Evolutionary conservation across 2,329 filamentous ascomycete species (phyloP).

Genomic region (Colletotrichum trifolii): DNA sequence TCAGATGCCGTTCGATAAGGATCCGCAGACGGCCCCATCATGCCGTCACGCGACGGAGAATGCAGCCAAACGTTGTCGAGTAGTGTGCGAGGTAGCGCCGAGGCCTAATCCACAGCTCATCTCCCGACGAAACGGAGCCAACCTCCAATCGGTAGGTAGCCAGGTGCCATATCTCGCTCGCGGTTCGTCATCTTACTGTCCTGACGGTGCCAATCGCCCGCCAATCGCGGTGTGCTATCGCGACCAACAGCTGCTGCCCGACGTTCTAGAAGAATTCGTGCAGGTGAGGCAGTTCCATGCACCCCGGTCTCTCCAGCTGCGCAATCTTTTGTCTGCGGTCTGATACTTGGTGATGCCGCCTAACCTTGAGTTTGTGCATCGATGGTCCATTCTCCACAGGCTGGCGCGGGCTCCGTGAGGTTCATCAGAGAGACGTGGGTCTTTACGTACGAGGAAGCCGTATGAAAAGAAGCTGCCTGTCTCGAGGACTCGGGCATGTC

Average conservation of each 20-base stretch:
- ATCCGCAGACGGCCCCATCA: constrained; percentile 26
- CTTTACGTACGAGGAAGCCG: background rate
- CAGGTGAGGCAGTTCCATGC: constrained; percentile 12
- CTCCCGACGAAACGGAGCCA: constrained; percentile 35
- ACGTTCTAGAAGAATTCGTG: constrained; percentile 33
- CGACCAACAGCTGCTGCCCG: background rate
- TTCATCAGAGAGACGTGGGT: background rate
- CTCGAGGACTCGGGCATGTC: background rate
- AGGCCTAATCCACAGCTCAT: constrained; percentile 30
- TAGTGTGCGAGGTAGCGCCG: constrained; percentile 19
- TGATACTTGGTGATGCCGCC: background rate
- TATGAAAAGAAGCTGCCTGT: background rate
- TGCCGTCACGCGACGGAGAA: constrained; percentile 24
- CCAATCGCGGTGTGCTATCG: background rate
- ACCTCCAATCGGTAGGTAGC: constrained; percentile 33
- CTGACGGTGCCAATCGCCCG: background rate
- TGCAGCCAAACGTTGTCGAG: constrained; percentile 22
- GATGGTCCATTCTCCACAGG: too few relatives aligned
- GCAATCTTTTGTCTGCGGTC: constrained; percentile 18
- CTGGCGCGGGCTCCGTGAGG: background rate
- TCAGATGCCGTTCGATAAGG: constrained; percentile 24
- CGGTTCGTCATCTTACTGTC: constrained; percentile 7
- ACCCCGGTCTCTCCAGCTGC: constrained; percentile 21
- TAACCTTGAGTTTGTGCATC: too few relatives aligned
- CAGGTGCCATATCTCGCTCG: constrained; percentile 20